Evolutionary conservation across 495 filamentous ascomycete genomes (phyloP).

Genomic region (Articulospora tetracladia): DNA sequence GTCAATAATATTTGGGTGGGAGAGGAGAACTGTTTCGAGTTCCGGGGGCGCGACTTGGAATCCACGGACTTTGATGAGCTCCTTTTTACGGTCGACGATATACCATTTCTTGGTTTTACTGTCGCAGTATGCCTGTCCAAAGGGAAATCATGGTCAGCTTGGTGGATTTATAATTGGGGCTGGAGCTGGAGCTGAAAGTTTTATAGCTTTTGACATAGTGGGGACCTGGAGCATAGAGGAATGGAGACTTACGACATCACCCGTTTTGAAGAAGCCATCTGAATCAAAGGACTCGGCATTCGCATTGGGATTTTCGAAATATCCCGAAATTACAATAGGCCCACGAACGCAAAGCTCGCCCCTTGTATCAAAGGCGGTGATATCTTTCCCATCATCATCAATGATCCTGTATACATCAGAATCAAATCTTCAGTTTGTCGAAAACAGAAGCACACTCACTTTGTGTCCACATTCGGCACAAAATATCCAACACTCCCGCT

Average conservation of each 20-base stretch:
- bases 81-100: slow-evolving; percentile 78
- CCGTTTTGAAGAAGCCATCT: slow-evolving; percentile 68
- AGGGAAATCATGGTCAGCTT: no score
- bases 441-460: slow-evolving; percentile 23
- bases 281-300: slow-evolving; percentile 51
- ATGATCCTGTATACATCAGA: slow-evolving; percentile 20
- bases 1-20: slow-evolving; percentile 65
- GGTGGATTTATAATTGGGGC: no score
- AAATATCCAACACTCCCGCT: slow-evolving; percentile 18
- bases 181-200: background rate
- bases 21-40: slow-evolving; percentile 56
- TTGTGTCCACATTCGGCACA: slow-evolving; percentile 19
- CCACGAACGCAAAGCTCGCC: slow-evolving; percentile 69
- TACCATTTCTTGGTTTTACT: slow-evolving; percentile 63
- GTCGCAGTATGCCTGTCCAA: slow-evolving; percentile 43
- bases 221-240: background rate
- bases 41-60: slow-evolving; percentile 62
- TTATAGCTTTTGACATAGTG: no score
- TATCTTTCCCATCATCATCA: slow-evolving; percentile 33
- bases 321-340: slow-evolving; percentile 67
- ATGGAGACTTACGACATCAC: slow-evolving; percentile 42
- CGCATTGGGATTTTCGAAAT: slow-evolving; percentile 53
- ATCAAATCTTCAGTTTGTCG: slow-evolving; percentile 10
- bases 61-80: slow-evolving; percentile 83
- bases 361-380: slow-evolving; percentile 38